Percentiles rank a stretch among this genome's conserved stretches.
Evolutionary conservation across 495 filamentous ascomycete species (phyloP).

Genomic region (Cenococcum geophilum): DNA sequence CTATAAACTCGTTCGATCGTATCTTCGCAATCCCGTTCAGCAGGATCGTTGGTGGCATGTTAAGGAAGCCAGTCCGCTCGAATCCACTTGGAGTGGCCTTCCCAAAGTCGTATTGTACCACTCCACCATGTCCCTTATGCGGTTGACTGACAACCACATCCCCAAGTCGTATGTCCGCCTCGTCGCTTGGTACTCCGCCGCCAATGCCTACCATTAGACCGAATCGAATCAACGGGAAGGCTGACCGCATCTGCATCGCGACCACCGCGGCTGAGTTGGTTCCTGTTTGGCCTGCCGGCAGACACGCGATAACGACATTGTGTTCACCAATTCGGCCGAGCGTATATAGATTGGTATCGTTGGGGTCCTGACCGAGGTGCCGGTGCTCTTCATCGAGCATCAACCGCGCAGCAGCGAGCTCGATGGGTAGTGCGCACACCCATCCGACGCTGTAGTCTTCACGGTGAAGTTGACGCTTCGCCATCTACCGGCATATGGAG

Average conservation of each 20-base stretch:
- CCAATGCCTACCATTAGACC: conserved; percentile 45
- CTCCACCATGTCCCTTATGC: conserved; percentile 32
- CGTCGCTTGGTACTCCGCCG: conserved; percentile 37
- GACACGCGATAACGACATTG: too few species aligned
- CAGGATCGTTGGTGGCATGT: conserved; percentile 35
- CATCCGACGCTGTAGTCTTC: too few species aligned
- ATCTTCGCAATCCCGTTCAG: conserved; percentile 34
- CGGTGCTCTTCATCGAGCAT: conserved; percentile 5
- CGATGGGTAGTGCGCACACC: conserved; percentile 1
- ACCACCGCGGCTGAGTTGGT: conserved; percentile 34
- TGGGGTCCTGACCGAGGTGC: conserved; percentile 17
- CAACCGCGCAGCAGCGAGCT: conserved; percentile 3
- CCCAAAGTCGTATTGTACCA: conserved; percentile 45
- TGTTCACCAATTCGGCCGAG: too few species aligned
- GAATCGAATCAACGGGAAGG: conserved; percentile 38
- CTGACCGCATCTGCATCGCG: conserved; percentile 35
- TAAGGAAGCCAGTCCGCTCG: conserved; percentile 35
- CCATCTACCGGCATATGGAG: too few species aligned
- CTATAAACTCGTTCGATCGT: neutral
- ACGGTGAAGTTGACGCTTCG: too few species aligned
- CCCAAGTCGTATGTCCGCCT: too few species aligned
- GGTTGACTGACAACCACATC: conserved; percentile 44
- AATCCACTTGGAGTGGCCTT: conserved; percentile 37
- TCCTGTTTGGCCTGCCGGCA: too few species aligned
- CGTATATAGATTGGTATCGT: conserved; percentile 33